A percentile compares a stretch with the other conserved stretches of the same genome.
These are phyloP conservation scores for Paramecium sexaurelia DNA, from an alignment of 73 alveolate species.

Conservation along the genomic window DNA sequence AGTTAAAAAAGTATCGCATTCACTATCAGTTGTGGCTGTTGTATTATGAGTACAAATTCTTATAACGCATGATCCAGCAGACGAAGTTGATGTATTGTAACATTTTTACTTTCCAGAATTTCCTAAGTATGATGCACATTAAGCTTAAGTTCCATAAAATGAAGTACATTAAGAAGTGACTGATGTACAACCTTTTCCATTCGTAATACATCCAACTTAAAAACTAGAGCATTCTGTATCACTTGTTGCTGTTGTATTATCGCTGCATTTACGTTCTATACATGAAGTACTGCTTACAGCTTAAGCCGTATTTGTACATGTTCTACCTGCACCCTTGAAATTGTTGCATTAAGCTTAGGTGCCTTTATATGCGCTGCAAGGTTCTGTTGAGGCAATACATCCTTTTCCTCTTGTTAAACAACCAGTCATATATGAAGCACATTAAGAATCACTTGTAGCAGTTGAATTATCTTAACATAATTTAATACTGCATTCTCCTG, in stretches of 20 bases:
- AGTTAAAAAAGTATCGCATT: neutral
- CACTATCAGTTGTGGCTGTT: neutral
- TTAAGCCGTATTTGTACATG: neutral
- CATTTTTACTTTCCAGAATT: neutral
- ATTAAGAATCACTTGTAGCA: slow-evolving; percentile 10
- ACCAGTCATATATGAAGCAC: slow-evolving; percentile 29
- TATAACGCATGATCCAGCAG: neutral
- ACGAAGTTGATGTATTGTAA: neutral
- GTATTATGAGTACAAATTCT: slow-evolving; percentile 16
- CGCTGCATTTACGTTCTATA: neutral
- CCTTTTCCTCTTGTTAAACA: slow-evolving; percentile 31
- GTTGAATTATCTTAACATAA: neutral
- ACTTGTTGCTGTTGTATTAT: slow-evolving; percentile 29
- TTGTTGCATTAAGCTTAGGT: neutral
- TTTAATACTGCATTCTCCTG: neutral
- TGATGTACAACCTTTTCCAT: slow-evolving; percentile 31
- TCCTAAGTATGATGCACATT: neutral
- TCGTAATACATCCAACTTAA: neutral
- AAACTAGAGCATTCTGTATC: slow-evolving; percentile 17
- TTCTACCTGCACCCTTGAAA: slow-evolving; percentile 26
- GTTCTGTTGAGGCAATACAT: neutral
- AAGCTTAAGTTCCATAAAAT: neutral
- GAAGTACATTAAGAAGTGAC: slow-evolving; percentile 2
- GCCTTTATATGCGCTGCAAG: slow-evolving; percentile 12
- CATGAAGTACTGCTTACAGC: neutral